Evolutionary conservation across 2,329 filamentous ascomycete genomes (phyloP).

Genomic region (Epichloe uncinata): DNA sequence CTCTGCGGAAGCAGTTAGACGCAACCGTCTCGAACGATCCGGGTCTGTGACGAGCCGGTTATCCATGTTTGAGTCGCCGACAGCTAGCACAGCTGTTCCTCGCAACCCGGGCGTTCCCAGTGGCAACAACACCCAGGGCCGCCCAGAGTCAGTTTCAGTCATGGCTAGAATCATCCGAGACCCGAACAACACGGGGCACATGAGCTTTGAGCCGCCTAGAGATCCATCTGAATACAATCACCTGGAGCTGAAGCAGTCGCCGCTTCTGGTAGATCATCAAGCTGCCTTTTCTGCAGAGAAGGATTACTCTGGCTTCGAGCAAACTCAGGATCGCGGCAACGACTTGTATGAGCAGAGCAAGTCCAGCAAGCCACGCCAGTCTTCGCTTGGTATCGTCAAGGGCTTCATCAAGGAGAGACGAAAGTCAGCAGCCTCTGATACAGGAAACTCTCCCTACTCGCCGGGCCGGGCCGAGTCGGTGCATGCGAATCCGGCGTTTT

Average conservation of each 20-base stretch:
- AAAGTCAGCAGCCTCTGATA: slow-evolving; percentile 32
- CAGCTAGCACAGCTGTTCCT: slow-evolving; percentile 11
- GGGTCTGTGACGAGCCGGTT: slow-evolving; percentile 42
- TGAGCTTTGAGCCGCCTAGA: slow-evolving; percentile 25
- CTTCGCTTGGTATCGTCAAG: slow-evolving; percentile 46
- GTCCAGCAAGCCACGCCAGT: slow-evolving; percentile 33
- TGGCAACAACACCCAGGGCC: slow-evolving; percentile 27
- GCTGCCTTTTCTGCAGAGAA: slow-evolving; percentile 13
- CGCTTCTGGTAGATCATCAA: slow-evolving; percentile 44
- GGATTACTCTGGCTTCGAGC: slow-evolving; percentile 19
- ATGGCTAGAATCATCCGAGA: slow-evolving; percentile 73
- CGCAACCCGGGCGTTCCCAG: slow-evolving; percentile 9
- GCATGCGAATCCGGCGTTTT: slow-evolving; percentile 31
- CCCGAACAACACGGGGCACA: slow-evolving; percentile 29
- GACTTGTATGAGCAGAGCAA: slow-evolving; percentile 22
- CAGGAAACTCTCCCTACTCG: slow-evolving; percentile 23
- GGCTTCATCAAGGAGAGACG: slow-evolving; percentile 49
- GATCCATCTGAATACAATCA: slow-evolving; percentile 31
- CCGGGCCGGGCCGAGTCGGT: slow-evolving; percentile 35
- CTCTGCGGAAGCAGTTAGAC: slow-evolving; percentile 29
- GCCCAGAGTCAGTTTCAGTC: slow-evolving; percentile 72
- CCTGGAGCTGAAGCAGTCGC: slow-evolving; percentile 44
- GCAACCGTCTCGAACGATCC: slow-evolving; percentile 31
- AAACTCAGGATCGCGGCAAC: slow-evolving; percentile 23
- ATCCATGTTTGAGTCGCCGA: slow-evolving; percentile 37